A percentile compares a stretch with the other conserved stretches of the same genome.
phyloP scores from a whole-genome alignment of 345 rosid species.

The Excoecaria cochinchinensis region DNA sequence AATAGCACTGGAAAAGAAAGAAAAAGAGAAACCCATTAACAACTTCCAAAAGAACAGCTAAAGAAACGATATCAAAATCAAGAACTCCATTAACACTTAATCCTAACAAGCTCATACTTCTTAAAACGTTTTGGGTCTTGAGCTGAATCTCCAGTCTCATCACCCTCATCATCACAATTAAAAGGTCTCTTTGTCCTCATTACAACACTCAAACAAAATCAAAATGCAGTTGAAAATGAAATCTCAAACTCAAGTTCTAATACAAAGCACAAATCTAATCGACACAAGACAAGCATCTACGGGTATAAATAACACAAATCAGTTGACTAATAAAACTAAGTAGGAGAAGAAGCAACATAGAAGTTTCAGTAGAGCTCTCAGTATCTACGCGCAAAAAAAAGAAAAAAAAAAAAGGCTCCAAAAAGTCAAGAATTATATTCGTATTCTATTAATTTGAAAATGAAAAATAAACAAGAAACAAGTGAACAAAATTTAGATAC shows the following conservation, averaged over 20 bases:
- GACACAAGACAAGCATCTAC: background rate
- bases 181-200: slow-evolving; percentile 39
- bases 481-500: background rate
- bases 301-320: background rate
- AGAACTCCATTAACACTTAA: background rate
- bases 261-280: background rate
- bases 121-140: slow-evolving; percentile 30
- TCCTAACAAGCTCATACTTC: slow-evolving; percentile 17
- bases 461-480: background rate
- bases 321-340: background rate
- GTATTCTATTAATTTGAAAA: background rate
- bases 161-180: slow-evolving; percentile 30
- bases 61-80: background rate
- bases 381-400: slow-evolving; percentile 7
- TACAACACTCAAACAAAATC: background rate
- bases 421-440: slow-evolving; percentile 14
- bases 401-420: background rate
- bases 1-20: slow-evolving; percentile 38
- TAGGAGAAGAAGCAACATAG: slow-evolving; percentile 13
- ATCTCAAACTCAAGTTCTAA: background rate
- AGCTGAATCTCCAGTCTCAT: slow-evolving; percentile 18
- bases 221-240: background rate
- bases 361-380: slow-evolving; percentile 9
- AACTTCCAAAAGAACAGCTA: background rate
- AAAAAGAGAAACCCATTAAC: slow-evolving; percentile 3